Base-by-base conservation (phyloP, 164 flowering plant species). In the Aristolochia contorta region DNA sequence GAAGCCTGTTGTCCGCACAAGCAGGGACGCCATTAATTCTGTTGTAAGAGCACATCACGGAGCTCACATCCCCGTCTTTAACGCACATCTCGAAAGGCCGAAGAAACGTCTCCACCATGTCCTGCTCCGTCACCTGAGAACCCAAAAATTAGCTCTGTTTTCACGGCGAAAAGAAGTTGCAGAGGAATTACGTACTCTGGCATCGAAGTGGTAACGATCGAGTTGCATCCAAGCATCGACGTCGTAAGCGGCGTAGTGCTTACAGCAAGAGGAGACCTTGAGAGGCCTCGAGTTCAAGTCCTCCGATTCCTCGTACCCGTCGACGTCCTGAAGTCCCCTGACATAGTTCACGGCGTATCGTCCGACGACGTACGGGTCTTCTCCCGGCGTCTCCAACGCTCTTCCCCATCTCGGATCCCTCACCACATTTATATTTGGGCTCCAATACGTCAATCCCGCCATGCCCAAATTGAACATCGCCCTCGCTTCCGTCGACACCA, bases 321-420 rank as follows among this genome's bases (percentile, higher is more conserved):
- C 62, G 8, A 65, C 63, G 16, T 70, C 69, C 48, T 70, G 59
- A 58, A 70, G 51, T 8, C 73, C 73, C 56, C 68, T 48, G 15
- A 64, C 68, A 55, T 54, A 69, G 37, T 59, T 64, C 1, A 50
- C 61, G 0, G 61, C 67, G 51, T 69, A 69, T 0, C 30, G 9
- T 12, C 68, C 65, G 2, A 56, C 53, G 12, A 57, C 54, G 20
- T 37, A 61, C 0, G 68, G 68, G 46, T 69, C 72, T 61, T 65
- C 72, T 5, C 72, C 68, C 0, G 72, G 72, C 12, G 68, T 69
- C 46, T 69, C 68, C 5, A 14, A 21, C 23, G 20, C 45, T 41
- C 68, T 65, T 24, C 68, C 72, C 72, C 72, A 69, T 47, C 72
- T 64, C 2, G 72, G 68, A 19, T 69, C 68, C 43, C 68, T 69